Evolutionary conservation across 495 filamentous ascomycete genomes (phyloP).

Genomic region (Penicillium atrosanguineum): DNA sequence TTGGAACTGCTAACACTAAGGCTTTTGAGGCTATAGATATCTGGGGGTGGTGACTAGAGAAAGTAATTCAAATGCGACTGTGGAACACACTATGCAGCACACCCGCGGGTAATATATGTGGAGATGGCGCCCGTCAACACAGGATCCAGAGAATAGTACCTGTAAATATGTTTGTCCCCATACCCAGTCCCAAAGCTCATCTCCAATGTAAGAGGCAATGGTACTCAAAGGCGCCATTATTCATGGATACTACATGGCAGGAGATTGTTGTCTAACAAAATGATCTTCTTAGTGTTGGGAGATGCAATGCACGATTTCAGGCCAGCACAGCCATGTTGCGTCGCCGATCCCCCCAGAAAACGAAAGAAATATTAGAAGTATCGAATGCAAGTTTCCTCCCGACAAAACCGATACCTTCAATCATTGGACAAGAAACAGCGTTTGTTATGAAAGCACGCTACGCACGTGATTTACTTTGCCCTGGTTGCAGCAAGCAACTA

Average conservation of each 20-base stretch:
- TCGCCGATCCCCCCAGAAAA: neutral
- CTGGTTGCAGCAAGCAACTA: neutral
- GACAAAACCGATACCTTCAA: neutral
- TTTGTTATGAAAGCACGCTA: neutral
- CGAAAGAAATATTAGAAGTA: neutral
- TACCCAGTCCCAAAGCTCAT: too few relatives aligned
- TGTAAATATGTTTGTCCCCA: neutral
- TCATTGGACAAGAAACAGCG: neutral
- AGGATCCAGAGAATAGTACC: neutral
- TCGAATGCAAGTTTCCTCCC: neutral
- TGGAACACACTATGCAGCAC: neutral
- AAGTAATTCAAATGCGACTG: neutral
- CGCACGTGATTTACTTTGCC: neutral
- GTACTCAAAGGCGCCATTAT: neutral
- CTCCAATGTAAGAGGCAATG: too few relatives aligned
- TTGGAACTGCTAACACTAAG: neutral
- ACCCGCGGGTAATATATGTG: neutral
- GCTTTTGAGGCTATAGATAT: neutral
- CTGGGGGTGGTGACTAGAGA: neutral
- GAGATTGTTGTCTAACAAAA: neutral
- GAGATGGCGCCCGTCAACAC: neutral
- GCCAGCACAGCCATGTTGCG: neutral
- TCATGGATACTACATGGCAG: neutral
- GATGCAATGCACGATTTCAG: neutral
- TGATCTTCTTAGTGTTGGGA: neutral